Base-by-base conservation (phyloP, 1,284 basidiomycete genomes). In the Melampsora americana region DNA sequence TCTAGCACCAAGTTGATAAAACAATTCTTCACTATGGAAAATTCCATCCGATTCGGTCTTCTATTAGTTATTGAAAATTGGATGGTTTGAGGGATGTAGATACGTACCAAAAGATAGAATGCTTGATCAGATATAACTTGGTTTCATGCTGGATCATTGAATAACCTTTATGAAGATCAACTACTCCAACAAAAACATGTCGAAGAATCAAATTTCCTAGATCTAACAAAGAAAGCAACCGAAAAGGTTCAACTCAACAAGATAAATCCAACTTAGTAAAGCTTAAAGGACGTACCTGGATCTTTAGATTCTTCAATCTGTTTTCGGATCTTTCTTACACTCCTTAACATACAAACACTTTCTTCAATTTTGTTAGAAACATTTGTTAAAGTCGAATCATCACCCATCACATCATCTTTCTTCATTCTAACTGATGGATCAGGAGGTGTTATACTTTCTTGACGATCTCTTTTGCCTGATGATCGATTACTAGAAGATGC, bases 121-220 rank as follows among this genome's bases (percentile, higher is more conserved):
- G 92, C 79, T 96, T 92, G 77, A 97, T 86, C 6, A 98, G 87
- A 82, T 94, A 95, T 0, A 99, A 85, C 79, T 91, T 90, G 0
- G 93, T 97, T 42, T 88, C 87, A 82, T 94, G 88, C 82, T 99
- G 96, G 0, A 99, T 85, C 39, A 98, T 84, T 1, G 93, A 91
- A 1, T 93, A 84, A 78, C 89, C 90, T 50, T 88, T 86, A 23
- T 87, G 83, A 9, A 90, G 83, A 82, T 97, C 94, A 5, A 95
- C 92, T 30, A 98, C 89, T 0, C 95, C 95, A 44, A 99, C 94
- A 81, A 96, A 97, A 0, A 89, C 91, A 80, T 97, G 93, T 61
- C 92, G 90, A 78, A 89, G 87, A 46, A 99, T 82, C 50, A 98
- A 90, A 69, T 68, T 32, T 28, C 60, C 39, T 59, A 60, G 69